Evolutionary conservation across 2,329 filamentous ascomycete genomes (phyloP), one percentile per base, ranked within the genome.

Genomic region (Fusarium clavum): DNA sequence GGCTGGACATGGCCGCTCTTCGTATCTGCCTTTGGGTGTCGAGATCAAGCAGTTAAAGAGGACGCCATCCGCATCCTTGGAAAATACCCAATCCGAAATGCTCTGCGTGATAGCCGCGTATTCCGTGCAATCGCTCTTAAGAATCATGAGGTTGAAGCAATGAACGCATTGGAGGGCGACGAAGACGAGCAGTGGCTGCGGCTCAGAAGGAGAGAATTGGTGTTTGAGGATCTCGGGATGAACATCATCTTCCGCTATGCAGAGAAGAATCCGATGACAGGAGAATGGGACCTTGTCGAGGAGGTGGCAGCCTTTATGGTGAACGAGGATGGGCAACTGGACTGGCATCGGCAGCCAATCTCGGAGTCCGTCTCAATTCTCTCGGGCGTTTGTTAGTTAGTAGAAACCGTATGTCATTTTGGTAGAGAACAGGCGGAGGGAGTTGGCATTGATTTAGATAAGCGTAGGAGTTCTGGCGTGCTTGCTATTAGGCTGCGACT

Each of bases 1-100:
- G 83, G 83, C 1, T 83, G 81, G 72, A 82, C 81, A 9, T 83
- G 83, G 81, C 81, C 82, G 1, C 73, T 85, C 6, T 81, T 83
- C 25, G 70, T 83, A 7, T 78, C 80, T 6, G 76, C 82, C 0
- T 81, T 82, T 71, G 80, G 78, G 9, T 84, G 81, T 47, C 78
- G 81, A 10, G 80, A 83, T 49, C 73, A 75, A 6, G 63, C 71
- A 0, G 79, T 84, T 7, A 76, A 81, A 14, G 77, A 79, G 8
- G 80, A 83, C 7, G 79, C 83, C 10, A 79, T 81, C 16, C 76
- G 79, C 11, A 80, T 85, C 20, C 73, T 85, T 18, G 76, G 75
- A 6, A 71, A 77, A 48, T 81, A 83, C 29, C 82, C 82, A 5
- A 78, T 82, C 5, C 78, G 81, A 30, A 83, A 84, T 62, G 82